Evolutionary conservation across 2,329 filamentous ascomycete genomes (phyloP).

Genomic region (Ceratocystis papillata): DNA sequence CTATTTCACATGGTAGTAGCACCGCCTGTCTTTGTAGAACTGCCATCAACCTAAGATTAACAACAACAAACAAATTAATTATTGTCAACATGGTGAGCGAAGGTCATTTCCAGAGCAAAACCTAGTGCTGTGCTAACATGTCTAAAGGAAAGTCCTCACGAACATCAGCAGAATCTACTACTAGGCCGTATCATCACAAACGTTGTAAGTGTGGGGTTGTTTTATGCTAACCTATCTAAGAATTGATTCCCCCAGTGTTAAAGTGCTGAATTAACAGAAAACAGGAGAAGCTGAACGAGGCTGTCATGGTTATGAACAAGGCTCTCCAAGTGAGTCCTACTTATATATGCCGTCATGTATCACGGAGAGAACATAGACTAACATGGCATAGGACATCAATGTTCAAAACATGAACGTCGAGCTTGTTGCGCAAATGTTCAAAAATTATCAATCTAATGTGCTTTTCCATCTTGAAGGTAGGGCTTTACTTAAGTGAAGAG

Average conservation of each 20-base stretch:
- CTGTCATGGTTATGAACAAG: constrained; percentile 85
- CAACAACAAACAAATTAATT: neutral
- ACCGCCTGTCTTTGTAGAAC: neutral
- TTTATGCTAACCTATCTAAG: neutral
- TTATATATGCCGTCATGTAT: neutral
- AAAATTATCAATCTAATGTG: constrained; percentile 98
- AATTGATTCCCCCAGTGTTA: neutral
- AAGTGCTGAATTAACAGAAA: constrained; percentile 22
- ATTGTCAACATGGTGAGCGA: constrained; percentile 7
- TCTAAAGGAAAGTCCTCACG: constrained; percentile 78
- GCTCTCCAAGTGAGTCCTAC: constrained; percentile 58
- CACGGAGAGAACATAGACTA: neutral
- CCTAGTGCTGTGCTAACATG: neutral
- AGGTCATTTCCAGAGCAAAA: neutral
- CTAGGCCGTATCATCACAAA: constrained; percentile 95
- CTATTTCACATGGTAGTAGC: neutral
- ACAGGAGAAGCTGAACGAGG: constrained; percentile 95
- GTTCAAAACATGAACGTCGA: constrained; percentile 98
- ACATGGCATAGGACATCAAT: constrained; percentile 67
- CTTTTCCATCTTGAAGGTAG: constrained; percentile 92
- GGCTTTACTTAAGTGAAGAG: constrained; percentile 17
- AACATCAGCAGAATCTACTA: constrained; percentile 90
- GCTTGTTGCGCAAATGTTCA: constrained; percentile 97
- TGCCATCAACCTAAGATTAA: neutral
- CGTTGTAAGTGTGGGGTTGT: constrained; percentile 53